Percentiles rank a stretch among this genome's conserved stretches.
Conservation (phyloP, 2,329 filamentous ascomycete species). For the Curvularia spicifera region DNA sequence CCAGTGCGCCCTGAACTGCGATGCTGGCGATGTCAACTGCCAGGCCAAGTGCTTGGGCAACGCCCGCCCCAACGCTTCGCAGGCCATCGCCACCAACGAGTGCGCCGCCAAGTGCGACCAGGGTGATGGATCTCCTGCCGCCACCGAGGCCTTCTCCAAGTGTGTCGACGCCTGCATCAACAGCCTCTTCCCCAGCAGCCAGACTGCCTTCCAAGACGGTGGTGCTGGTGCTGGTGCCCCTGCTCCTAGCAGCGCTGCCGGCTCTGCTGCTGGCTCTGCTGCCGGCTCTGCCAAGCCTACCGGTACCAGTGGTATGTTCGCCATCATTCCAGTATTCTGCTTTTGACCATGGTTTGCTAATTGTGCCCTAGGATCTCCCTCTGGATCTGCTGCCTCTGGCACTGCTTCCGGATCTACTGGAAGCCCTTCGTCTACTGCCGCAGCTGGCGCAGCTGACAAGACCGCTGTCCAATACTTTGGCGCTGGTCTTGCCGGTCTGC, state of each 20-base stretch:
- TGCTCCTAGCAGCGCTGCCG: slow-evolving; percentile 30
- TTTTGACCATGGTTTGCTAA: slow-evolving; percentile 10
- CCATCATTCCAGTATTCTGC: background rate
- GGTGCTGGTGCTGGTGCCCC: slow-evolving; percentile 35
- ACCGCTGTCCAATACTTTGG: slow-evolving; percentile 41
- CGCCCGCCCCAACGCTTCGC: slow-evolving; percentile 59
- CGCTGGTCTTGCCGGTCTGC: slow-evolving; percentile 47
- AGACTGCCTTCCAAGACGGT: slow-evolving; percentile 32
- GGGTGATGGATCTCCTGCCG: slow-evolving; percentile 57
- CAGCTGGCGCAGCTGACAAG: slow-evolving; percentile 43
- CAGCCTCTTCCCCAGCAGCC: slow-evolving; percentile 55
- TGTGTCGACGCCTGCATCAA: slow-evolving; percentile 60
- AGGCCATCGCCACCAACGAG: slow-evolving; percentile 59
- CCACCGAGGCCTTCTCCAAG: slow-evolving; percentile 54
- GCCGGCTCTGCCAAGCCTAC: slow-evolving; percentile 18
- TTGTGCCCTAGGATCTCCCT: slow-evolving; percentile 5
- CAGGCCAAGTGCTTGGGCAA: slow-evolving; percentile 58
- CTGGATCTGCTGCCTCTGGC: slow-evolving; percentile 26
- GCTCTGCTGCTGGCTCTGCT: slow-evolving; percentile 22
- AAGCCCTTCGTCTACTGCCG: slow-evolving; percentile 34
- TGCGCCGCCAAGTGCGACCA: slow-evolving; percentile 62
- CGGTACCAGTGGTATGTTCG: slow-evolving; percentile 10
- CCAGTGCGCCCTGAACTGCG: slow-evolving; percentile 50
- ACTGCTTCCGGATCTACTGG: slow-evolving; percentile 27
- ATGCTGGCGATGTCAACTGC: slow-evolving; percentile 57